phyloP scores from a whole-genome alignment of 495 filamentous ascomycete species.

The Penicillium ochrochloron region DNA sequence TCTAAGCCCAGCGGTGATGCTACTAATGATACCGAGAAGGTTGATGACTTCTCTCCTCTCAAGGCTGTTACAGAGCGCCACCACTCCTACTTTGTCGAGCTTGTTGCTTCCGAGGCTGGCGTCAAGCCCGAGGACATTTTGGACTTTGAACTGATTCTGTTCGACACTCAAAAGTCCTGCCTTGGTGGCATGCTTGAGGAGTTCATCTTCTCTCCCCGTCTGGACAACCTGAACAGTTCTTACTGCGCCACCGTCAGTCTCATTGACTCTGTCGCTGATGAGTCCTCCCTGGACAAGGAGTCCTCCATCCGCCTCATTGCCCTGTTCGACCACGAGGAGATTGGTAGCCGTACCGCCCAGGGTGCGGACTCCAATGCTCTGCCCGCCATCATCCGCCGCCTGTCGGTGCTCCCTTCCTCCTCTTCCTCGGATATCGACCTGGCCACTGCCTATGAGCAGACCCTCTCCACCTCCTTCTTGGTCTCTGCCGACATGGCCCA shows the following conservation, averaged over 20 bases:
- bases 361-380: constrained; percentile 92
- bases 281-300: constrained; percentile 70
- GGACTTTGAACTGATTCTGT: constrained; percentile 95
- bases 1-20: constrained; percentile 27
- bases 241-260: constrained; percentile 84
- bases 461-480: constrained; percentile 88
- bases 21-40: constrained; percentile 27
- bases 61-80: constrained; percentile 81
- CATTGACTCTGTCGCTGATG: constrained; percentile 73
- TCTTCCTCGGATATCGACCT: constrained; percentile 54
- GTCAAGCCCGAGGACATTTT: constrained; percentile 71
- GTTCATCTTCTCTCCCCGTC: constrained; percentile 87
- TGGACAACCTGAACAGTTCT: constrained; percentile 95
- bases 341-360: constrained; percentile 88
- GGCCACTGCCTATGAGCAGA: constrained; percentile 89
- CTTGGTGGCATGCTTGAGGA: constrained; percentile 92
- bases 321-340: constrained; percentile 97
- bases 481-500: constrained; percentile 98
- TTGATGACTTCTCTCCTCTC: constrained; percentile 65
- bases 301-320: constrained; percentile 83
- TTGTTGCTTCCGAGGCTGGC: constrained; percentile 81
- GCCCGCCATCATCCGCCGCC: constrained; percentile 82
- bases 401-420: constrained; percentile 73
- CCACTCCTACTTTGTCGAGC: constrained; percentile 81
- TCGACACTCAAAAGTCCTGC: constrained; percentile 89